Base-by-base conservation (phyloP, 1,284 basidiomycete species). In the Boletus sp. region DNA sequence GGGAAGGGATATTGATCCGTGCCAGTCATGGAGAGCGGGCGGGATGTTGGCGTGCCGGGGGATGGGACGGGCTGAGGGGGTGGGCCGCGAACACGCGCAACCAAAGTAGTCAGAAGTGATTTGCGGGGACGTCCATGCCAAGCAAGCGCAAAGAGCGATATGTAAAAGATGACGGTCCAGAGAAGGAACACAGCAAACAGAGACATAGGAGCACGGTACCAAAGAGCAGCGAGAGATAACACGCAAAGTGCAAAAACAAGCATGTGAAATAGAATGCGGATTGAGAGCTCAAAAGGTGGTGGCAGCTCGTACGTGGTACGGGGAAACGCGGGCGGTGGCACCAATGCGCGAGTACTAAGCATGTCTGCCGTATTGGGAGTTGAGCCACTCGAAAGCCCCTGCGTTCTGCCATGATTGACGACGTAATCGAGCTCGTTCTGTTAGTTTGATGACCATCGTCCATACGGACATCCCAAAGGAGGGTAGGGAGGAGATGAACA, bases 351-450 rank as follows among this genome's bases (percentile, higher is more conserved):
- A 33, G 71, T 72, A 59, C 77, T 74, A 46, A 80, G 66, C 41
- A 70, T 70, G 46, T 77, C 74, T 20, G 72, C 67, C 20, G 77
- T 80, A 35, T 70, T 76, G 26, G 78, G 78, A 4, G 79, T 79
- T 32, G 74, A 48, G 67, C 65, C 53, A 56, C 61, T 53, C 65
- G 70, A 48, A 68, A 69, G 52, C 69, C 71, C 54, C 68, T 72
- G 42, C 72, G 64, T 62, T 77, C 78, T 49, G 78, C 69, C 60
- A 9, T 66, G 66, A 46, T 34, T 57, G 32, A 46, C 59, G 9
- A 74, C 72, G 66, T 80, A 84, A 63, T 87, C 84, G 20, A 84
- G 72, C 58, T 87, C 84, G 42, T 77, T 82, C 85, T 88, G 47
- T 53, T 57, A 22, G 59, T 42, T 51, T 52, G 50, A 60, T 44